Evolutionary conservation across 2,329 filamentous ascomycete genomes (phyloP).

Genomic region (Epichloe festucae): DNA sequence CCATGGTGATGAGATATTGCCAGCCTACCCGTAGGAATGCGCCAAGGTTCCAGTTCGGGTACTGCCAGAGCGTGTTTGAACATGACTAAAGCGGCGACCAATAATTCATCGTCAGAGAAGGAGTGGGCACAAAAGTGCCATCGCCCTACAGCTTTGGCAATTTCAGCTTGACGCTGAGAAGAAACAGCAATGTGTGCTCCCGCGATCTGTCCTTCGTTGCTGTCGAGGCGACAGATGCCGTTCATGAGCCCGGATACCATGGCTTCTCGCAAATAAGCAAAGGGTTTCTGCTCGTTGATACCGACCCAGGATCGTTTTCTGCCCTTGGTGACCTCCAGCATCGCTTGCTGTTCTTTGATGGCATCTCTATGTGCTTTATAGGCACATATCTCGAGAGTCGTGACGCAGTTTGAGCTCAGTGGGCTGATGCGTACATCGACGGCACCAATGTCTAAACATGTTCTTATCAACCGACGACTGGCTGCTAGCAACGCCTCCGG

Average conservation of each 20-base stretch:
- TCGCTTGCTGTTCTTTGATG: conserved; percentile 56
- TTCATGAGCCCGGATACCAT: conserved; percentile 91
- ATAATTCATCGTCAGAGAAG: conserved; percentile 79
- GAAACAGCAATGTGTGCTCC: conserved; percentile 56
- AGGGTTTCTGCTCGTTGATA: conserved; percentile 71
- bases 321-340: conserved; percentile 58
- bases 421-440: conserved; percentile 76
- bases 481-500: conserved; percentile 15
- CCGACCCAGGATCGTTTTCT: conserved; percentile 89
- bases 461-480: conserved; percentile 39
- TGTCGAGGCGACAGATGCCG: conserved; percentile 64
- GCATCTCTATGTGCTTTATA: conserved; percentile 73
- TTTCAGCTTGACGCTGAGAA: conserved; percentile 47
- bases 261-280: conserved; percentile 77
- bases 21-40: conserved; percentile 58
- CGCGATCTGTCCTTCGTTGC: conserved; percentile 48
- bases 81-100: conserved; percentile 77
- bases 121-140: conserved; percentile 83
- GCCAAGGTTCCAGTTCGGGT: conserved; percentile 70
- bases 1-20: not conserved
- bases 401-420: conserved; percentile 58
- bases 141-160: conserved; percentile 57
- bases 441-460: conserved; percentile 75
- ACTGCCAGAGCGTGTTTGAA: conserved; percentile 76
- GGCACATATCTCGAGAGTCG: conserved; percentile 67